Conservation (phyloP, 768 basidiomycete species). For the Zangia roseola region DNA sequence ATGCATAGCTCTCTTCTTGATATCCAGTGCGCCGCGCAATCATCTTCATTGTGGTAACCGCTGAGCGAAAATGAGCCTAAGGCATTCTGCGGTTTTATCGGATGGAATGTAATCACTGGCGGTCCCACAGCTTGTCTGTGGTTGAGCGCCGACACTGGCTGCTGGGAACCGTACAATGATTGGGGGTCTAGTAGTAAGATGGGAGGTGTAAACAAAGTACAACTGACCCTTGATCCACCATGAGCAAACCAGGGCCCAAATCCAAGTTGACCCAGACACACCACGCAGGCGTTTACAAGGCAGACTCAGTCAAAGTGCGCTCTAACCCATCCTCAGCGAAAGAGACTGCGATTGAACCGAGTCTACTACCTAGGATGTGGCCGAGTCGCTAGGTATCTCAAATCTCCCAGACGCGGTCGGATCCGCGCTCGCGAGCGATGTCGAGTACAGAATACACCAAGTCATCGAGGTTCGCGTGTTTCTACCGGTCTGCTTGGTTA, state of each 20-base stretch:
- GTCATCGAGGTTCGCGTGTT: constrained; percentile 76
- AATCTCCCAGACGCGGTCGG: constrained; percentile 77
- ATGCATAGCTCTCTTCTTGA: not conserved
- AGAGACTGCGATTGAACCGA: constrained; percentile 6
- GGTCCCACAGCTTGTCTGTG: too few relatives aligned
- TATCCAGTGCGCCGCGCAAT: not conserved
- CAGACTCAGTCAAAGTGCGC: constrained; percentile 60
- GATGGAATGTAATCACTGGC: too few relatives aligned
- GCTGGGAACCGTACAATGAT: not conserved
- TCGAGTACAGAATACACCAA: constrained; percentile 95
- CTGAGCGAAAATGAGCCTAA: too few relatives aligned
- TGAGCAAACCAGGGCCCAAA: constrained; percentile 48
- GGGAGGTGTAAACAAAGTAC: not conserved
- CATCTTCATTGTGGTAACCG: not conserved
- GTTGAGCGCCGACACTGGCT: not conserved
- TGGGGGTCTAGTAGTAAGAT: not conserved
- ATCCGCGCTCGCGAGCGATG: constrained; percentile 87
- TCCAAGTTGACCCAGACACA: constrained; percentile 44
- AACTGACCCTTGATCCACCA: constrained; percentile 9
- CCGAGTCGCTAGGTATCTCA: constrained; percentile 80
- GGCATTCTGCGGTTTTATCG: too few relatives aligned
- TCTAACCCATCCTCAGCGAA: constrained; percentile 5
- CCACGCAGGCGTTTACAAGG: constrained; percentile 62
- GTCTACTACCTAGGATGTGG: constrained; percentile 66
- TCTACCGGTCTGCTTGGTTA: not conserved